A percentile compares a stretch with the other conserved stretches of the same genome.
These are phyloP conservation scores for Cajanus cajan DNA, from an alignment of 306 rosid genomes.

Conservation along the genomic window DNA sequence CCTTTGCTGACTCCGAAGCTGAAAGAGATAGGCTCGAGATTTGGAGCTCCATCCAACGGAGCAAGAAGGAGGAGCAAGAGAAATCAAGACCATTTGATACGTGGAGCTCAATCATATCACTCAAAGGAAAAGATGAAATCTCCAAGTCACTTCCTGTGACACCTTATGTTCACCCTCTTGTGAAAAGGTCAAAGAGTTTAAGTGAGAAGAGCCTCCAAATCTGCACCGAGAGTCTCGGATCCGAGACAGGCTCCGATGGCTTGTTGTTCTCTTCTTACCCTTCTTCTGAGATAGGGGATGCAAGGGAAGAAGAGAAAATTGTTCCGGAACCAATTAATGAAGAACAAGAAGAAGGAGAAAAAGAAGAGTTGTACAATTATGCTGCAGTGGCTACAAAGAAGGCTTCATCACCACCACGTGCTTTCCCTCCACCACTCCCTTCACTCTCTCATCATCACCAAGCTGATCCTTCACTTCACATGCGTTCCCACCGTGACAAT, in stretches of 20 bases:
- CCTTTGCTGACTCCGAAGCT: conserved; percentile 24
- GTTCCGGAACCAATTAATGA: not conserved
- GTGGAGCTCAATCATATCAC: conserved; percentile 60
- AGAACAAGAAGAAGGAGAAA: not conserved
- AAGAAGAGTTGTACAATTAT: conserved; percentile 30
- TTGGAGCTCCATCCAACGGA: conserved; percentile 51
- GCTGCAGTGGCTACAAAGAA: conserved; percentile 27
- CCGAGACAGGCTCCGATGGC: conserved; percentile 89
- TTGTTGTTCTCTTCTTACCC: conserved; percentile 58
- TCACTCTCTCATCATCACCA: conserved; percentile 45
- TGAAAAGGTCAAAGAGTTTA: conserved; percentile 57
- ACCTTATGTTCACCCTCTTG: conserved; percentile 85
- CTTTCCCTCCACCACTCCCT: conserved; percentile 75
- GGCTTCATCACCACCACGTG: conserved; percentile 28
- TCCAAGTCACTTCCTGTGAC: conserved; percentile 36
- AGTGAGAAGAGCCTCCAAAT: conserved; percentile 67
- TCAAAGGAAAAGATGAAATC: conserved; percentile 39
- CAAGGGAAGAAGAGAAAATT: conserved; percentile 10
- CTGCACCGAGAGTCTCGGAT: conserved; percentile 91
- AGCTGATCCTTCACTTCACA: conserved; percentile 51
- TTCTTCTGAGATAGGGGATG: conserved; percentile 44
- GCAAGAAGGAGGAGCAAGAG: conserved; percentile 34
- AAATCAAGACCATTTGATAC: conserved; percentile 38
- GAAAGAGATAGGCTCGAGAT: conserved; percentile 40
- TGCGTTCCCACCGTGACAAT: conserved; percentile 65